Base-by-base conservation (phyloP, 495 filamentous ascomycete genomes). In the Aspergillus asperescens region DNA sequence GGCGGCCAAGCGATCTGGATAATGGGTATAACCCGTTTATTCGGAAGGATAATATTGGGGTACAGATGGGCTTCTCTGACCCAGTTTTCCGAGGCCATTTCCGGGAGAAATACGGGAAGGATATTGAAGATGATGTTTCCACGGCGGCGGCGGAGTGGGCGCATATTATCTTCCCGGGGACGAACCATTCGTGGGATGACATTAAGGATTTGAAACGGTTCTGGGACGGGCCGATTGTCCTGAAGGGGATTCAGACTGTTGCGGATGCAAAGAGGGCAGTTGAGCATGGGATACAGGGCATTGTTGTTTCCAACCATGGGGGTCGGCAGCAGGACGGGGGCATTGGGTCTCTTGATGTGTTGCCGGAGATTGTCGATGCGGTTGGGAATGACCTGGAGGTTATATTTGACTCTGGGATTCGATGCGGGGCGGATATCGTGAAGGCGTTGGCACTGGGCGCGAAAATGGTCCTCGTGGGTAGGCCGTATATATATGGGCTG, bases 361-460 rank as follows among this genome's bases (percentile, higher is more conserved):
- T 96, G 3, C 85, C 88, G 7, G 90, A 92, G 71, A 87, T 90
- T 19, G 93, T 94, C 80, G 88, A 89, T 5, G 83, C 87, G 29
- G 80, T 95, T 23, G 77, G 90, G 57, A 74, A 85, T 44, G 78
- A 81, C 58, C 86, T 96, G 50, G 87, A 91, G 63, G 74, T 97
- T 25, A 90, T 79, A 60, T 68, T 96, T 49, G 92, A 97, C 68
- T 90, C 90, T 28, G 92, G 92, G 28, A 77, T 96, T 19, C 78
- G 92, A 13, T 78, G 90, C 38, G 90, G 86, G 13, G 90, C 91
- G 1, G 92, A 96, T 70, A 90, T 96, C 57, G 82, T 95, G 70
- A 96, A 96, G 68, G 91, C 92, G 45, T 69, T 96, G 20, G 95
- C 91, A 53, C 71, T 97, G 3, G 92, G 92, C 13, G 92, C 92